Base-by-base conservation (phyloP, 108 stramenopile species). In the Asterionellopsis glacialis region DNA sequence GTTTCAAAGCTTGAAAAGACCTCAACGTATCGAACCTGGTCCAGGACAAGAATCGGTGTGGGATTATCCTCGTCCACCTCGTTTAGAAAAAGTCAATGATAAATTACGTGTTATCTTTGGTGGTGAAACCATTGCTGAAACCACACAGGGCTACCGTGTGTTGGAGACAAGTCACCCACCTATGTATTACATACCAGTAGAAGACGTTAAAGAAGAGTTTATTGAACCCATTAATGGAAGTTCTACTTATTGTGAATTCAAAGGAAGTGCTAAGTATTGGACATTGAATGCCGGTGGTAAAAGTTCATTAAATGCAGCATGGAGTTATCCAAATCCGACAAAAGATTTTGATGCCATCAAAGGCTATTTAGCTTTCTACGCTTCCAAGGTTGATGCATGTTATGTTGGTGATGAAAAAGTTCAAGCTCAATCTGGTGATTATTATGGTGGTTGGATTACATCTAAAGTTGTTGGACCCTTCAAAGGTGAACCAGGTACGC, bases 51-150 rank as follows among this genome's bases (percentile, higher is more conserved):
- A 51, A 51, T 51, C 50, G 11, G 50, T 51, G 50, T 51, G 50
- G 50, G 50, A 51, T 51, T 51, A 51, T 14, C 50, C 50, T 9
- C 50, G 50, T 10, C 50, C 50, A 51, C 50, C 50, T 12, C 50
- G 9, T 9, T 18, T 51, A 9, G 50, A 51, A 51, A 9, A 18
- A 15, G 50, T 51, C 11, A 18, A 18, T 18, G 50, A 51, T 10
- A 51, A 51, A 22, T 15, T 51, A 14, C 50, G 50, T 9, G 14
- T 51, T 12, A 15, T 51, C 14, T 51, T 51, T 15, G 23, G 23
- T 22, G 50, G 50, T 14, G 11, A 12, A 9, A 22, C 19, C 10
- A 51, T 51, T 15, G 50, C 14, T 15, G 23, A 51, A 22, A 51
- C 50, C 50, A 51, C 19, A 10, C 50, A 14, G 9, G 14, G 11